Percentiles rank a stretch among this genome's conserved stretches.
Evolutionary conservation across 768 basidiomycete genomes (phyloP).

Genomic region (Peribolospora baueri): DNA sequence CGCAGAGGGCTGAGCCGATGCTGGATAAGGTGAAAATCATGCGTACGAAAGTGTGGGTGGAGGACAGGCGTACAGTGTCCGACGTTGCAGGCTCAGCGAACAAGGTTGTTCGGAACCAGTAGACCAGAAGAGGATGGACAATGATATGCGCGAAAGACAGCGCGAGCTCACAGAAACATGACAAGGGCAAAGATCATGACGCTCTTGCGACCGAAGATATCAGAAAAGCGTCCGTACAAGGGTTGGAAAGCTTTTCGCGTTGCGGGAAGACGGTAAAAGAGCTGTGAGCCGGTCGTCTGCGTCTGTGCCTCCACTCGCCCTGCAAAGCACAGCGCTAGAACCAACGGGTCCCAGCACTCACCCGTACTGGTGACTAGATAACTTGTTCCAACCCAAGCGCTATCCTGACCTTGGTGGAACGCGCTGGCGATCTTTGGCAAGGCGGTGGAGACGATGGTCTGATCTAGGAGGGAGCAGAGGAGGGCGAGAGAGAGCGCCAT

Average conservation of each 20-base stretch:
- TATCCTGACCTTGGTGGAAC: slow-evolving; percentile 9
- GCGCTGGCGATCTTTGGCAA: slow-evolving; percentile 9
- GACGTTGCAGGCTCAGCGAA: too few relatives aligned
- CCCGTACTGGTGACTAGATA: slow-evolving; percentile 19
- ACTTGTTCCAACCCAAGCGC: slow-evolving; percentile 21
- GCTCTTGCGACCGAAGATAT: slow-evolving; percentile 23
- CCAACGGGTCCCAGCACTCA: neutral
- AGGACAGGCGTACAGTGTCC: too few relatives aligned
- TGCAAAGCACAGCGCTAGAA: neutral
- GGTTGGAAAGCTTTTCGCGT: slow-evolving; percentile 15
- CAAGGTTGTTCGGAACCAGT: too few relatives aligned
- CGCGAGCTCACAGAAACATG: too few relatives aligned
- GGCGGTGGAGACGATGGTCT: slow-evolving; percentile 18
- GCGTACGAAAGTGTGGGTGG: too few relatives aligned
- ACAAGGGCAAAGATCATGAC: slow-evolving; percentile 12
- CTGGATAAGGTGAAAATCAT: too few relatives aligned
- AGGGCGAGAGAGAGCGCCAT: slow-evolving; percentile 18
- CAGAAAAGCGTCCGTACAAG: slow-evolving; percentile 20
- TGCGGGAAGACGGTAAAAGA: too few relatives aligned
- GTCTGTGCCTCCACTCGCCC: too few relatives aligned
- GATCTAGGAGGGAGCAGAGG: slow-evolving; percentile 22
- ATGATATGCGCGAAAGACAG: too few relatives aligned
- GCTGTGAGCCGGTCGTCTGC: too few relatives aligned
- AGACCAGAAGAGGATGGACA: too few relatives aligned
- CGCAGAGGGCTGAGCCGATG: neutral